Percentiles rank a stretch among this genome's conserved stretches.
Evolutionary conservation across 495 filamentous ascomycete species (phyloP).

Genomic region (Penicillium flavigenum): DNA sequence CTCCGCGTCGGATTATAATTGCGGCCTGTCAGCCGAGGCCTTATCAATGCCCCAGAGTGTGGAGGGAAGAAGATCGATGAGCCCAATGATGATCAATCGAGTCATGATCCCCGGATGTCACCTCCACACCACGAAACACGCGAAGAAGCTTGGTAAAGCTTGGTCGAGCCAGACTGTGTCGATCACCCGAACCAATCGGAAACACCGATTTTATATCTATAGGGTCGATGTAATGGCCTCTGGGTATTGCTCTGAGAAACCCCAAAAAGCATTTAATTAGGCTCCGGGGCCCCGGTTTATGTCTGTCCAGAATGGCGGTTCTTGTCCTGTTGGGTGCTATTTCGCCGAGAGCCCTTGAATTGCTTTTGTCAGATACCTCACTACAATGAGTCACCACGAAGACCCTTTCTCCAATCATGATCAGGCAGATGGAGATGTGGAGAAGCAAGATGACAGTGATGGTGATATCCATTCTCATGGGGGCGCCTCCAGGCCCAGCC

Average conservation of each 20-base stretch:
- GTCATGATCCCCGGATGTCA: slow-evolving; percentile 31
- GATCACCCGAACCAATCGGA: slow-evolving; percentile 24
- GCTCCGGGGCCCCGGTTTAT: slow-evolving; percentile 1
- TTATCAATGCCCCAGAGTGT: slow-evolving; percentile 13
- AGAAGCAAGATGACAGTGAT: slow-evolving; percentile 27
- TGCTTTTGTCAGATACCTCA: background rate
- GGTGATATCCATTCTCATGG: slow-evolving; percentile 16
- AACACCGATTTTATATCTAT: slow-evolving; percentile 2
- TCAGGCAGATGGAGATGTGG: slow-evolving; percentile 17
- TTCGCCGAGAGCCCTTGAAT: background rate
- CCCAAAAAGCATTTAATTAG: slow-evolving; percentile 8
- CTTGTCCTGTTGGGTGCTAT: slow-evolving; percentile 3
- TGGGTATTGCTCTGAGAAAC: background rate
- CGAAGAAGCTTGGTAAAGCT: slow-evolving; percentile 16
- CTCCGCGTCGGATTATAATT: slow-evolving; percentile 17
- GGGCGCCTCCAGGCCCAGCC: slow-evolving; percentile 11
- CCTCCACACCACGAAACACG: slow-evolving; percentile 23
- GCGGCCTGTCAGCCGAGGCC: slow-evolving; percentile 15
- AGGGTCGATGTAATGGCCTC: background rate
- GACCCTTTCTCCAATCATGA: slow-evolving; percentile 3
- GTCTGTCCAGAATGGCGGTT: slow-evolving; percentile 4
- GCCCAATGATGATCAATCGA: slow-evolving; percentile 17
- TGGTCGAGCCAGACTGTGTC: slow-evolving; percentile 3
- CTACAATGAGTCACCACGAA: slow-evolving; percentile 16
- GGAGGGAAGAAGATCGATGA: slow-evolving; percentile 11